Conservation (phyloP, 768 basidiomycete genomes). For the Podaxis sp. region DNA sequence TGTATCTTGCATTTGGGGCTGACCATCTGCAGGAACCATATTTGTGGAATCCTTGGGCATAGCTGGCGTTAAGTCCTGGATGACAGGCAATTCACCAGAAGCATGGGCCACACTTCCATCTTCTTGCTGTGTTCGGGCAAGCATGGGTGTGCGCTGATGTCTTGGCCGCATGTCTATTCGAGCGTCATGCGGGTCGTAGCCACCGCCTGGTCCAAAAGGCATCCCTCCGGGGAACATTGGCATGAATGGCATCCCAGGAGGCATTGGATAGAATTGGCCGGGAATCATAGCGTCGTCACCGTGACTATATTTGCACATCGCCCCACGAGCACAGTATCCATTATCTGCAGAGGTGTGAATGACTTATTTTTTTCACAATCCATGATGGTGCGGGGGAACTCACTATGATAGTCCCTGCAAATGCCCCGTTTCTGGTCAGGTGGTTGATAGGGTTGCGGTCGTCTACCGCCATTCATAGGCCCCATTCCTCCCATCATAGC, state of each 20-base stretch:
- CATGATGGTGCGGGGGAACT: constrained; percentile 29
- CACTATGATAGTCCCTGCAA: constrained; percentile 93
- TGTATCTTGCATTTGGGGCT: constrained; percentile 20
- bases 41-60: constrained; percentile 29
- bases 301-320: constrained; percentile 89
- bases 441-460: constrained; percentile 61
- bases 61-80: constrained; percentile 77
- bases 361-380: not conserved
- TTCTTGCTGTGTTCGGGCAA: constrained; percentile 55
- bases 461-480: constrained; percentile 38
- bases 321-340: constrained; percentile 89
- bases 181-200: constrained; percentile 76
- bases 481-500: constrained; percentile 31
- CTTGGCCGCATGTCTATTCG: constrained; percentile 75
- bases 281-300: constrained; percentile 86
- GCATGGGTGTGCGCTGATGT: constrained; percentile 51
- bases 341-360: constrained; percentile 52
- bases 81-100: constrained; percentile 78
- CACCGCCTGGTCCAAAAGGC: constrained; percentile 50
- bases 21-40: constrained; percentile 24
- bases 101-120: constrained; percentile 42
- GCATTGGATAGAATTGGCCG: constrained; percentile 62
- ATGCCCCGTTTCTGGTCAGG: constrained; percentile 74
- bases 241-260: constrained; percentile 60
- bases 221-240: constrained; percentile 66